These are phyloP conservation scores for Fistulinella prunicolor DNA, from an alignment of 768 basidiomycete species.

Conservation along the genomic window DNA sequence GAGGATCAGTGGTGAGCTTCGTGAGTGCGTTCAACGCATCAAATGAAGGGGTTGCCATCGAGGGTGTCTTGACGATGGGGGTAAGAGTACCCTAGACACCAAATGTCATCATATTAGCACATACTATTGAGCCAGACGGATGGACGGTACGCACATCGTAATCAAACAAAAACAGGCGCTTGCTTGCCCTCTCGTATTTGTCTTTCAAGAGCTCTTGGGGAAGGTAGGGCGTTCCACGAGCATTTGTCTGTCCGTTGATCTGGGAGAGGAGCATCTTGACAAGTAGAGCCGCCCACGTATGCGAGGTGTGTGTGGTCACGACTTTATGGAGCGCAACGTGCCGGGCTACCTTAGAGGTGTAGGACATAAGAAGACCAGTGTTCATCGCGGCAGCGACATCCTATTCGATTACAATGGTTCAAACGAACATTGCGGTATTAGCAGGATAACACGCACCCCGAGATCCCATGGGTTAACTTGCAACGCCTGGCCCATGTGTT, in stretches of 20 bases:
- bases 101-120: slow-evolving; percentile 1
- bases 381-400: slow-evolving; percentile 91
- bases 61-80: slow-evolving; percentile 93
- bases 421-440: background rate
- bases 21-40: slow-evolving; percentile 72
- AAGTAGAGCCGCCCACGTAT: slow-evolving; percentile 89
- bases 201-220: slow-evolving; percentile 56
- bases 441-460: slow-evolving; percentile 48
- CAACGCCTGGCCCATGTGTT: slow-evolving; percentile 85
- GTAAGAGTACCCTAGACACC: slow-evolving; percentile 80
- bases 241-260: slow-evolving; percentile 73
- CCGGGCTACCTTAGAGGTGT: slow-evolving; percentile 67
- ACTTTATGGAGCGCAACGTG: slow-evolving; percentile 78
- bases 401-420: slow-evolving; percentile 31
- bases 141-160: slow-evolving; percentile 70
- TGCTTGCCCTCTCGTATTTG: slow-evolving; percentile 66
- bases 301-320: slow-evolving; percentile 91
- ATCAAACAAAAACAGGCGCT: slow-evolving; percentile 91
- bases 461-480: slow-evolving; percentile 97
- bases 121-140: background rate
- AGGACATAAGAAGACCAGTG: slow-evolving; percentile 77
- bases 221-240: slow-evolving; percentile 82
- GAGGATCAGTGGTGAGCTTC: slow-evolving; percentile 71
- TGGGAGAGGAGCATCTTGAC: slow-evolving; percentile 85
- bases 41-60: slow-evolving; percentile 78